phyloP scores from a whole-genome alignment of 768 basidiomycete genomes.

The Crassisporium funariophilum region DNA sequence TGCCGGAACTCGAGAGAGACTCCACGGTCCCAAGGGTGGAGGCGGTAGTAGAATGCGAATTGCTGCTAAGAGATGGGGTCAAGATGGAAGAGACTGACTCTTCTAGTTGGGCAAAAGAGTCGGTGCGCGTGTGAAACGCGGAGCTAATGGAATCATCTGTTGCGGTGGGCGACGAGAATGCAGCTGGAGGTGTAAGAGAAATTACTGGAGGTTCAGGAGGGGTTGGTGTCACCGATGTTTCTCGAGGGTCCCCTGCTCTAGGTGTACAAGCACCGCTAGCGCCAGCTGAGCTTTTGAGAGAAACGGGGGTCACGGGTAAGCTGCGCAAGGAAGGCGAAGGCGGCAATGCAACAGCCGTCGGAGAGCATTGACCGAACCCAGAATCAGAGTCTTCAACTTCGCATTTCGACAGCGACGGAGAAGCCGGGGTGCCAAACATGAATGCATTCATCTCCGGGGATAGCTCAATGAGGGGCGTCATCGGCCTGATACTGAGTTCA shows the following conservation, averaged over 20 bases:
- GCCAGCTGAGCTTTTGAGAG: not conserved
- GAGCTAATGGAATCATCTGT: constrained; percentile 11
- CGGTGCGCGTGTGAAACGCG: constrained; percentile 12
- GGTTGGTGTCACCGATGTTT: constrained; percentile 9
- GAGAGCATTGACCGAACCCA: constrained; percentile 1
- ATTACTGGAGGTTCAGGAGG: constrained; percentile 15
- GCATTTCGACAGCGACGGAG: constrained; percentile 7
- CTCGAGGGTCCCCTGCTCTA: constrained; percentile 4
- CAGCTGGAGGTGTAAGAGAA: constrained; percentile 15
- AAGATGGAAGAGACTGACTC: constrained; percentile 21
- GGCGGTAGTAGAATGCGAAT: constrained; percentile 28
- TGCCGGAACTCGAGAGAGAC: constrained; percentile 8
- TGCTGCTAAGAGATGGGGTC: constrained; percentile 30
- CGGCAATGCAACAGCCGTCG: not conserved
- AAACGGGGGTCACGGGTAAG: constrained; percentile 7
- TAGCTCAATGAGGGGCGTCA: not conserved
- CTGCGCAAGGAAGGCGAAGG: constrained; percentile 4
- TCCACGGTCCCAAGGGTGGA: constrained; percentile 23
- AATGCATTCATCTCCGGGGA: constrained; percentile 2
- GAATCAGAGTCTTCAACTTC: not conserved
- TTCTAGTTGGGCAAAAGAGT: constrained; percentile 17
- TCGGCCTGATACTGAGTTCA: not conserved
- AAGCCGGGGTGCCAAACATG: constrained; percentile 10
- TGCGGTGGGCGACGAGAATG: not conserved
- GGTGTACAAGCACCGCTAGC: constrained; percentile 6